These are phyloP conservation scores for Psidium guajava DNA, from an alignment of 345 rosid species.

Conservation along the genomic window DNA sequence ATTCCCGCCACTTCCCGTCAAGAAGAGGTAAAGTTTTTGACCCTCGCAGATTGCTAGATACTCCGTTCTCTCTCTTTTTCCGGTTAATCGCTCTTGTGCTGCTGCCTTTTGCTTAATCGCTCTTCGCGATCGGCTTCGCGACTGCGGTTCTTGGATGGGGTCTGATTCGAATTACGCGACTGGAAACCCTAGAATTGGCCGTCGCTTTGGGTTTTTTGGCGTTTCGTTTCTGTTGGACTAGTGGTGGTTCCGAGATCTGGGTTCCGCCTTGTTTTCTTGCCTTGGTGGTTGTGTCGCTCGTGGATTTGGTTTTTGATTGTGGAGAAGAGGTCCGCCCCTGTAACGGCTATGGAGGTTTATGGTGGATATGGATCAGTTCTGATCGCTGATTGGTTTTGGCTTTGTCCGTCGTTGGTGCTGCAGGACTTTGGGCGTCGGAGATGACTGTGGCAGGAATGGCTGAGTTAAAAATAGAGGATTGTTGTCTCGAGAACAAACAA, in stretches of 20 bases:
- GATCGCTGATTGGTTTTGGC: background rate
- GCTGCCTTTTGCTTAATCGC: background rate
- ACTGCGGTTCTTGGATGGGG: slow-evolving; percentile 4
- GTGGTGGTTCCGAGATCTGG: background rate
- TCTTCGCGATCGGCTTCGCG: background rate
- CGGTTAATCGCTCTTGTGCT: background rate
- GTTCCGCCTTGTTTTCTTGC: background rate
- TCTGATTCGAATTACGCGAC: background rate
- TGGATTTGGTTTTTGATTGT: background rate
- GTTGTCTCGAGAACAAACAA: slow-evolving; percentile 85
- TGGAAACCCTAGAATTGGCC: slow-evolving; percentile 4
- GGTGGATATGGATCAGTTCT: background rate
- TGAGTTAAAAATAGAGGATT: slow-evolving; percentile 45
- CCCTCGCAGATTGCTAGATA: background rate
- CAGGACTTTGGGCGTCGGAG: slow-evolving; percentile 18
- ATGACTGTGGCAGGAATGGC: slow-evolving; percentile 40
- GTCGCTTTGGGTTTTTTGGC: background rate
- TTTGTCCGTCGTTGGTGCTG: background rate
- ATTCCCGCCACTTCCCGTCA: slow-evolving; percentile 45
- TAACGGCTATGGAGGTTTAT: background rate
- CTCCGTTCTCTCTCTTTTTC: too few relatives aligned
- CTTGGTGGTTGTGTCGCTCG: slow-evolving; percentile 3
- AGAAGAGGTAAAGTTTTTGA: slow-evolving; percentile 27
- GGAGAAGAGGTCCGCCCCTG: background rate
- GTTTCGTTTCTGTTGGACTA: background rate